phyloP scores from a whole-genome alignment of 2,329 filamentous ascomycete genomes.

The Orbilia oligospora region DNA sequence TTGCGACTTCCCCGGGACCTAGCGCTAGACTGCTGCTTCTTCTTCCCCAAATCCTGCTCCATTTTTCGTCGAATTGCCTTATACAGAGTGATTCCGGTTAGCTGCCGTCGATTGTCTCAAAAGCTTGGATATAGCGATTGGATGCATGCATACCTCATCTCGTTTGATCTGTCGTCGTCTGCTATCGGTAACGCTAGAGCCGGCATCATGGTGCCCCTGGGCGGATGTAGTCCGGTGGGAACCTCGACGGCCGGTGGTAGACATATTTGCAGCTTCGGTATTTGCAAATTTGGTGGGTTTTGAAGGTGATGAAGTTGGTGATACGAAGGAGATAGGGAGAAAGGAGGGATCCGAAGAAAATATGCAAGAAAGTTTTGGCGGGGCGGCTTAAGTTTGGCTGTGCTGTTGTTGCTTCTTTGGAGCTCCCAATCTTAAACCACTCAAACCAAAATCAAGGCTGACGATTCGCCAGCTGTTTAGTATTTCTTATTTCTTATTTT shows the following conservation, averaged over 20 bases:
- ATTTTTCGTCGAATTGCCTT: slow-evolving; percentile 97
- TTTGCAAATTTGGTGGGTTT: slow-evolving; percentile 15
- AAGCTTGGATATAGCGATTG: slow-evolving; percentile 9
- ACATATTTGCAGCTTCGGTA: slow-evolving; percentile 40
- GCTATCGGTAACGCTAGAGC: slow-evolving; percentile 87
- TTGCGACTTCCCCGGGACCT: slow-evolving; percentile 89
- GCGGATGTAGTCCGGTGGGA: slow-evolving; percentile 40
- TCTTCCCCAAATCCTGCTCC: slow-evolving; percentile 97
- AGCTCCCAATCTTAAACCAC: slow-evolving; percentile 62
- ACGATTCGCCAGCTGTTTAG: slow-evolving; percentile 14
- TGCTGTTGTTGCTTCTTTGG: slow-evolving; percentile 44
- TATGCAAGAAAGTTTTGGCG: slow-evolving; percentile 56
- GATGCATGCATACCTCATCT: slow-evolving; percentile 81
- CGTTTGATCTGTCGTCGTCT: slow-evolving; percentile 96
- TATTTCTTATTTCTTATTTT: background rate
- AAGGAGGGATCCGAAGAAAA: slow-evolving; percentile 40
- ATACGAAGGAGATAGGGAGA: slow-evolving; percentile 38
- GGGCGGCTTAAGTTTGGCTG: slow-evolving; percentile 47
- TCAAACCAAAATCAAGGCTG: slow-evolving; percentile 54
- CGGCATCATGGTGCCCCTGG: slow-evolving; percentile 50
- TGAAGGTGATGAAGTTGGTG: slow-evolving; percentile 40
- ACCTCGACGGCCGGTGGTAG: slow-evolving; percentile 51
- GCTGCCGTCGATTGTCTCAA: slow-evolving; percentile 36
- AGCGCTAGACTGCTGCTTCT: slow-evolving; percentile 80
- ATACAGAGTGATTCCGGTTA: slow-evolving; percentile 46